Percentiles rank a stretch among this genome's conserved stretches.
Conservation (phyloP, 2,329 filamentous ascomycete genomes). For the Cladosporium sp. region DNA sequence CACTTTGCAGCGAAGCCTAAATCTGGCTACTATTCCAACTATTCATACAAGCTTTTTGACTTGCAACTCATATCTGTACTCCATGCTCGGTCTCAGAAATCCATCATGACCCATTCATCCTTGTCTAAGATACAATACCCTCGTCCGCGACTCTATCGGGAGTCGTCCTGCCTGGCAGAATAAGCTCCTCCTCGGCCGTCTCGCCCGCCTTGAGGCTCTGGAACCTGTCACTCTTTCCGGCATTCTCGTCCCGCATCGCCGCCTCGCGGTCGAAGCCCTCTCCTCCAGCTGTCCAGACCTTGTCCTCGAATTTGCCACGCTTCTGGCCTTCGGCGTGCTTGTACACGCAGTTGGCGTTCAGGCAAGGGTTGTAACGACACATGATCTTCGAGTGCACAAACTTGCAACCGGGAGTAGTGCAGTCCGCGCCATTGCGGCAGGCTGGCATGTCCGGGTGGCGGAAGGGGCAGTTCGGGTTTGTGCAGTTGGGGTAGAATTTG, state of each 20-base stretch:
- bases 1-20: slow-evolving; percentile 2
- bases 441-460: slow-evolving; percentile 83
- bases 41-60: slow-evolving; percentile 1
- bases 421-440: slow-evolving; percentile 90
- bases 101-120: background rate
- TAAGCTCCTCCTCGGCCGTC: slow-evolving; percentile 37
- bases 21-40: background rate
- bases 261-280: slow-evolving; percentile 29
- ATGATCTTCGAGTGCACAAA: slow-evolving; percentile 83
- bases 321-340: slow-evolving; percentile 88
- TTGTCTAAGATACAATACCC: slow-evolving; percentile 20
- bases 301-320: slow-evolving; percentile 79
- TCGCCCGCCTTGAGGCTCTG: slow-evolving; percentile 30
- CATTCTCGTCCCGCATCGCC: slow-evolving; percentile 17
- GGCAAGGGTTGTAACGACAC: slow-evolving; percentile 90
- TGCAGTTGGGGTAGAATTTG: slow-evolving; percentile 90
- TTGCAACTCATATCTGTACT: background rate
- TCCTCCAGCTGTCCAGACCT: slow-evolving; percentile 76
- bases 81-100: slow-evolving; percentile 2
- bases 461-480: slow-evolving; percentile 84
- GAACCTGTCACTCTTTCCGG: slow-evolving; percentile 32
- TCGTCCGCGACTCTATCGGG: slow-evolving; percentile 19
- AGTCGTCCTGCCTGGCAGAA: slow-evolving; percentile 34
- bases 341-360: slow-evolving; percentile 84
- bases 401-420: slow-evolving; percentile 77